Evolutionary conservation across 2,329 filamentous ascomycete species (phyloP).

Genomic region (Anthostomella pinea): DNA sequence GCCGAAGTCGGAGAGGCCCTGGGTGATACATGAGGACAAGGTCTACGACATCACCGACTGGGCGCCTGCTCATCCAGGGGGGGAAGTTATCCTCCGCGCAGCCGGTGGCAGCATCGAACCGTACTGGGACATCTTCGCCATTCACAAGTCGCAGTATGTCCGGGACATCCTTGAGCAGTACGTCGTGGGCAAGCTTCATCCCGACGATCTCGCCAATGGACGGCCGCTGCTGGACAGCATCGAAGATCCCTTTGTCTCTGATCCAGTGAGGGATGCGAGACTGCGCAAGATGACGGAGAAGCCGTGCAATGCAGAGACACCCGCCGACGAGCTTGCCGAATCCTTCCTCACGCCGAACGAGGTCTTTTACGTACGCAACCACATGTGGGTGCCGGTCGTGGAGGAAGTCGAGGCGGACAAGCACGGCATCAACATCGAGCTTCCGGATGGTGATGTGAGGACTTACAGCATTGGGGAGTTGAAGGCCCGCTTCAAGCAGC

Average conservation of each 20-base stretch:
- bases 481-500: slow-evolving; percentile 40
- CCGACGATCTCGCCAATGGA: slow-evolving; percentile 57
- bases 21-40: slow-evolving; percentile 62
- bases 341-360: slow-evolving; percentile 43
- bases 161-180: slow-evolving; percentile 64
- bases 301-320: slow-evolving; percentile 51
- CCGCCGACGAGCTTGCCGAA: slow-evolving; percentile 36
- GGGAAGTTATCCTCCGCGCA: slow-evolving; percentile 64
- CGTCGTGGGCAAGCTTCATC: slow-evolving; percentile 59
- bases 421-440: slow-evolving; percentile 40
- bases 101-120: slow-evolving; percentile 63
- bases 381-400: slow-evolving; percentile 45
- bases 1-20: slow-evolving; percentile 51
- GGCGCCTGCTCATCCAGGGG: slow-evolving; percentile 63
- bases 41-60: slow-evolving; percentile 72
- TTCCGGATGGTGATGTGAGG: slow-evolving; percentile 40
- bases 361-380: slow-evolving; percentile 46
- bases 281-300: slow-evolving; percentile 40
- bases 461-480: slow-evolving; percentile 42
- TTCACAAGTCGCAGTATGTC: slow-evolving; percentile 64
- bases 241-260: slow-evolving; percentile 53
- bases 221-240: slow-evolving; percentile 50
- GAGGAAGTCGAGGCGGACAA: slow-evolving; percentile 31
- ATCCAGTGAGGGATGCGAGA: slow-evolving; percentile 41
- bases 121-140: slow-evolving; percentile 69